phyloP scores from a whole-genome alignment of 2,329 filamentous ascomycete species.

The Aspergillus transmontanensis region DNA sequence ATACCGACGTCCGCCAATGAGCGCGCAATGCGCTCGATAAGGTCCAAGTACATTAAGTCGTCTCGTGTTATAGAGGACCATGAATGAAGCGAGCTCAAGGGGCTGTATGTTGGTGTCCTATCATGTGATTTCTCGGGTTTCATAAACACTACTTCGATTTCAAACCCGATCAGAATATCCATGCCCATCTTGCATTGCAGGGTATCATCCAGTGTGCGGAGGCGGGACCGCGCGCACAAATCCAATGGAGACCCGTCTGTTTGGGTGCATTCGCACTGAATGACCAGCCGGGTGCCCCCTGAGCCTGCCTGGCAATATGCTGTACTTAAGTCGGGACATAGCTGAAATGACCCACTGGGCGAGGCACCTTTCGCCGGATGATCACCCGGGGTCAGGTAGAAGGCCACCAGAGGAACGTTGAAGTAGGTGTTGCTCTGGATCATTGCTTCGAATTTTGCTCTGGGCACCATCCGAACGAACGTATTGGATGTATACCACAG shows the following conservation, averaged over 20 bases:
- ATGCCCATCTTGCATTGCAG: neutral
- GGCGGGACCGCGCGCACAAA: conserved; percentile 5
- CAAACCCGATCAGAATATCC: conserved; percentile 64
- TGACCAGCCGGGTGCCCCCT: too few species aligned
- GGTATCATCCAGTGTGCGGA: neutral
- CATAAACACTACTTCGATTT: conserved; percentile 73
- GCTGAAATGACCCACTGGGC: too few species aligned
- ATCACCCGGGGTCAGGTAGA: too few species aligned
- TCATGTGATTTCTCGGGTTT: conserved; percentile 37
- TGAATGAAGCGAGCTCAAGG: conserved; percentile 60
- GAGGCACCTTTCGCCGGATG: too few species aligned
- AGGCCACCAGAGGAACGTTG: too few species aligned
- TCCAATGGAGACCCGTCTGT: conserved; percentile 1
- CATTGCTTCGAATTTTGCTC: too few species aligned
- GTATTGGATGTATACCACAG: too few species aligned
- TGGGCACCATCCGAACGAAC: too few species aligned
- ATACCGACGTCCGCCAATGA: conserved; percentile 21
- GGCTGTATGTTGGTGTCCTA: conserved; percentile 23
- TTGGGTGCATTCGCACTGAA: neutral
- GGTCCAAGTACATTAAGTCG: conserved; percentile 52
- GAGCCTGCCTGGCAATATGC: conserved; percentile 1
- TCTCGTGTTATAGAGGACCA: conserved; percentile 57
- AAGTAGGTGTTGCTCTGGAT: too few species aligned
- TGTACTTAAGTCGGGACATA: neutral
- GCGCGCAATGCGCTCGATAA: conserved; percentile 22